phyloP scores from a whole-genome alignment of 805 yeast genomes.

The Zygosaccharomyces gambellarensis region DNA sequence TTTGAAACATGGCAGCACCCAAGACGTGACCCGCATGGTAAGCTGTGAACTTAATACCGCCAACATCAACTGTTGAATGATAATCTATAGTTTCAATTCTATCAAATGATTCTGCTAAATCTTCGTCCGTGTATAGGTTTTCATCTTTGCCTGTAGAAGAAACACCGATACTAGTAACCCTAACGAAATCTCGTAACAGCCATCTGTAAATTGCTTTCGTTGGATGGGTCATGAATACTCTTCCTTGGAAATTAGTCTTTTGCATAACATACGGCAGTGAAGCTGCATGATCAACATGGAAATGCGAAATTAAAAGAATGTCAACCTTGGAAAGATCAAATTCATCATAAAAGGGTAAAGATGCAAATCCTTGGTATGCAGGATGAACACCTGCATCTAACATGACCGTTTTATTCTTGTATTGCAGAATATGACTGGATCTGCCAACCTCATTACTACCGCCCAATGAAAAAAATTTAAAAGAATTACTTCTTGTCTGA shows the following conservation, averaged over 20 bases:
- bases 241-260: constrained; percentile 87
- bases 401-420: constrained; percentile 93
- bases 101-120: constrained; percentile 80
- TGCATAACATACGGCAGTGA: constrained; percentile 97
- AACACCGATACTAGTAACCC: constrained; percentile 65
- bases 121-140: constrained; percentile 85
- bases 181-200: constrained; percentile 89
- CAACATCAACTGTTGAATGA: constrained; percentile 91
- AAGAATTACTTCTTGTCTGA: constrained; percentile 26
- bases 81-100: constrained; percentile 90
- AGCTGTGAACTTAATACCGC: constrained; percentile 93
- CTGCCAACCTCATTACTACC: constrained; percentile 99
- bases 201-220: constrained; percentile 97
- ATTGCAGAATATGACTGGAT: constrained; percentile 87
- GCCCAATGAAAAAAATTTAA: constrained; percentile 83
- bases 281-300: constrained; percentile 97
- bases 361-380: constrained; percentile 81
- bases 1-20: constrained; percentile 97
- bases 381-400: constrained; percentile 98
- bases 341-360: constrained; percentile 93
- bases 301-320: constrained; percentile 82
- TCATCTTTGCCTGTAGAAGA: constrained; percentile 36
- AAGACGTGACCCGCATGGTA: constrained; percentile 99
- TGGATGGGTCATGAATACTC: constrained; percentile 98
- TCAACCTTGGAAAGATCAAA: constrained; percentile 87